phyloP scores from a whole-genome alignment of 805 yeast species.

The Metschnikowia gelsemii region DNA sequence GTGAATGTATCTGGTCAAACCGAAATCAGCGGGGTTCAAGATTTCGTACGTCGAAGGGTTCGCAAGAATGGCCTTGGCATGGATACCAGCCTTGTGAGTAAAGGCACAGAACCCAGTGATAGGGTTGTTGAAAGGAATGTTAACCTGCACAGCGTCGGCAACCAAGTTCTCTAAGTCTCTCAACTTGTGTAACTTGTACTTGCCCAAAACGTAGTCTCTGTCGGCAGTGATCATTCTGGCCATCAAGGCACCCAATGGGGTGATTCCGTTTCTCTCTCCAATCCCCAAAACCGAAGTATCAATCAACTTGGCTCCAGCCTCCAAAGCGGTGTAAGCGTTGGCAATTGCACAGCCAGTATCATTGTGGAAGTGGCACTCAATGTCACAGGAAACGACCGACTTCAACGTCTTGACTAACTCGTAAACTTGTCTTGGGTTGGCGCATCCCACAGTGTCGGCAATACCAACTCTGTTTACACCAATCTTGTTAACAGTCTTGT shows the following conservation, averaged over 20 bases:
- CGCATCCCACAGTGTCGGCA: conserved; percentile 65
- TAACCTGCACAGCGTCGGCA: conserved; percentile 58
- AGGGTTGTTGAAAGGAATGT: conserved; percentile 61
- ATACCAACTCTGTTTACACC: conserved; percentile 64
- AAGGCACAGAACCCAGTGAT: conserved; percentile 65
- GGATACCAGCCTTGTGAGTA: conserved; percentile 65
- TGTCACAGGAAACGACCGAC: conserved; percentile 57
- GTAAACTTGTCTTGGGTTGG: conserved; percentile 62
- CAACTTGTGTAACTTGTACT: conserved; percentile 54
- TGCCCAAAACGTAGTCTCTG: conserved; percentile 56
- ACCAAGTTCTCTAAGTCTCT: conserved; percentile 59
- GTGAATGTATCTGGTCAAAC: conserved; percentile 59
- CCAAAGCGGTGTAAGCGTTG: conserved; percentile 61
- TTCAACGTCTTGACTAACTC: conserved; percentile 58
- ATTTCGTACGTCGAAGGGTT: conserved; percentile 65
- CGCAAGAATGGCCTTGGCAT: conserved; percentile 61
- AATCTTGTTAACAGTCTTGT: conserved; percentile 59
- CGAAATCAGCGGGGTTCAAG: conserved; percentile 57
- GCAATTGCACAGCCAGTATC: conserved; percentile 67
- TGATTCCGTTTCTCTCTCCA: conserved; percentile 64
- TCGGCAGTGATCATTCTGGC: conserved; percentile 64
- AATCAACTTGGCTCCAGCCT: conserved; percentile 59
- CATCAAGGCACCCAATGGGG: conserved; percentile 61
- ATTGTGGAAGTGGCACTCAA: conserved; percentile 62
- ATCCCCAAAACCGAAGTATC: conserved; percentile 61